phyloP scores from a whole-genome alignment of 73 alveolate species.

The Paraurostyla sp. region DNA sequence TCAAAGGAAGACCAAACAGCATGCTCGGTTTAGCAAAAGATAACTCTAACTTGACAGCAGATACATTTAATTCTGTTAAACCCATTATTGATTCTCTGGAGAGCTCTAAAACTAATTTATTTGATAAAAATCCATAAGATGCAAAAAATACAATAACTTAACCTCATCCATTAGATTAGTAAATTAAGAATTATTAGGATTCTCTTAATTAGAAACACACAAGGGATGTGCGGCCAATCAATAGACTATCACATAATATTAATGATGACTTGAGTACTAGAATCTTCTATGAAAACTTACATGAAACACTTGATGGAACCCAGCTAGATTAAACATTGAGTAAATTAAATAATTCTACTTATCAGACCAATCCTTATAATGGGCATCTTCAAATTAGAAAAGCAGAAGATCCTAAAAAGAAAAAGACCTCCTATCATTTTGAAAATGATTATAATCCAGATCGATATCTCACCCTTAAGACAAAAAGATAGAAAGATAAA shows the following conservation, averaged over 20 bases:
- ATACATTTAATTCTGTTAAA: neutral
- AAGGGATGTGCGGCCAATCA: too few relatives aligned
- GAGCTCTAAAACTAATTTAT: neutral
- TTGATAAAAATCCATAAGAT: neutral
- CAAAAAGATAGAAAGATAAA: constrained; percentile 26
- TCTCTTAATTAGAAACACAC: neutral
- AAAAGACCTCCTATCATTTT: constrained; percentile 9
- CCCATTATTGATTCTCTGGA: neutral
- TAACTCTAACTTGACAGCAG: neutral
- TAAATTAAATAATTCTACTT: too few relatives aligned
- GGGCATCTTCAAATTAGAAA: neutral
- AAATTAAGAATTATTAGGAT: neutral
- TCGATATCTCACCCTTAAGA: constrained; percentile 9
- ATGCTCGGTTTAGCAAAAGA: neutral
- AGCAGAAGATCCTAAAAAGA: neutral
- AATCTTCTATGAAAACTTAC: neutral
- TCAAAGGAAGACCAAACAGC: neutral
- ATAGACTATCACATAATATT: too few relatives aligned
- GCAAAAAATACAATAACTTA: neutral
- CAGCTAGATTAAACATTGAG: neutral
- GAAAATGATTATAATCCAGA: constrained; percentile 19
- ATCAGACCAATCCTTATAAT: neutral
- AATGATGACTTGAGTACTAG: constrained; percentile 1
- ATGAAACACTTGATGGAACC: neutral
- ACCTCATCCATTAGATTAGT: neutral